Evolutionary conservation across 2,329 filamentous ascomycete species (phyloP), one percentile per base, ranked within the genome.

Genomic region (Xylariaceae sp.): DNA sequence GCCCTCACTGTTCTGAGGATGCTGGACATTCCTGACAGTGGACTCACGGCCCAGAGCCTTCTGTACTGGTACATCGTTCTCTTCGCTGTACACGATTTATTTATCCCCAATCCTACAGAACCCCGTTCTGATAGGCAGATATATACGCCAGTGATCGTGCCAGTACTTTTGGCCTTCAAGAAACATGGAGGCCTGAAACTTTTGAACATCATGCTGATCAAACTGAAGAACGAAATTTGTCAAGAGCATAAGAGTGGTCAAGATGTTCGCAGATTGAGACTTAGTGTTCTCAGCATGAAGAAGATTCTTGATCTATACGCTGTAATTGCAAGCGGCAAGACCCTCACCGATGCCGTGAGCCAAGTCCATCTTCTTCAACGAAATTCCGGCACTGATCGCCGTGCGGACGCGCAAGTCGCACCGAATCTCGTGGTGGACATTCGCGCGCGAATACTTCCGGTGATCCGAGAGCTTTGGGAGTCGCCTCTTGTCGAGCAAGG

Each of bases 81-180:
- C 43, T 48, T n/a, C 6, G 31, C 48, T 59, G 33, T 59, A 50
- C n/a, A 53, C 61, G 22, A 59, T 64, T 63, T 62, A 74, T 53
- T 28, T 38, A 42, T 18, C 13, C 34, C 75, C 59, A 71, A 65
- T 54, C 76, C 72, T 51, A 73, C 71, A 62, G 78, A 63, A 63
- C 83, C 22, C 22, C 22, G 22, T 7, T 28, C 22, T 28, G 22
- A 28, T 28, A 28, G 75, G 57, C 79, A 70, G 59, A 73, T 71
- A 57, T 75, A 67, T 6, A 63, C 74, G 9, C 81, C 83, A 56
- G 76, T 86, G 13, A 81, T 87, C 48, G 88, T 90, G 41, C 80
- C 94, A 28, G 86, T 97, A 34, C 77, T 99, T 19, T 80, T 92
- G 50, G 88, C 90, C 1, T 97, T 99, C 74, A 93, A 92, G 68